Conservation (phyloP, 75 land plant species). For the Pinus albicaulis region DNA sequence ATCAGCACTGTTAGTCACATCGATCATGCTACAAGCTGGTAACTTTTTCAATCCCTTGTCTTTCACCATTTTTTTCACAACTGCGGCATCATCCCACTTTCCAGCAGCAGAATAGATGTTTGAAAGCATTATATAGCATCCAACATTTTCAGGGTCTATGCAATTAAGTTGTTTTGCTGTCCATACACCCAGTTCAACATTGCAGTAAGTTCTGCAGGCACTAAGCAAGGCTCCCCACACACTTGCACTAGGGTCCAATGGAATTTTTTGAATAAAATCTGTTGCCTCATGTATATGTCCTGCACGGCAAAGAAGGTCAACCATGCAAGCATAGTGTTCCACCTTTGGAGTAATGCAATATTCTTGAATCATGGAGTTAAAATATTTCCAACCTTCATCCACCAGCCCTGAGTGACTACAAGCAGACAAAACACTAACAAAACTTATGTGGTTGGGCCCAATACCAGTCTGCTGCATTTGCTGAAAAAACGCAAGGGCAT, state of each 20-base stretch:
- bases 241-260: conserved; percentile 44
- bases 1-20: too few relatives aligned
- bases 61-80: not conserved
- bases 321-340: conserved; percentile 71
- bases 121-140: conserved; percentile 1
- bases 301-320: conserved; percentile 56
- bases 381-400: conserved; percentile 38
- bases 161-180: conserved; percentile 29
- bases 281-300: conserved; percentile 36
- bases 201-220: conserved; percentile 46
- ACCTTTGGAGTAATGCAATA: conserved; percentile 28
- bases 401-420: conserved; percentile 43
- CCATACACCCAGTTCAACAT: conserved; percentile 38
- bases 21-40: conserved; percentile 1
- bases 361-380: conserved; percentile 36
- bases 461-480: conserved; percentile 16
- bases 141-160: conserved; percentile 10
- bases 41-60: not conserved
- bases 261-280: conserved; percentile 39
- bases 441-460: conserved; percentile 28
- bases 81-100: not conserved
- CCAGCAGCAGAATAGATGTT: conserved; percentile 11
- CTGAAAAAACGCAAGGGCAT: conserved; percentile 45
- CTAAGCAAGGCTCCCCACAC: conserved; percentile 63
- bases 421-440: conserved; percentile 33